These are phyloP conservation scores for Mucor racemosus DNA, from an alignment of 371 early-diverging fungal genomes.

Conservation along the genomic window DNA sequence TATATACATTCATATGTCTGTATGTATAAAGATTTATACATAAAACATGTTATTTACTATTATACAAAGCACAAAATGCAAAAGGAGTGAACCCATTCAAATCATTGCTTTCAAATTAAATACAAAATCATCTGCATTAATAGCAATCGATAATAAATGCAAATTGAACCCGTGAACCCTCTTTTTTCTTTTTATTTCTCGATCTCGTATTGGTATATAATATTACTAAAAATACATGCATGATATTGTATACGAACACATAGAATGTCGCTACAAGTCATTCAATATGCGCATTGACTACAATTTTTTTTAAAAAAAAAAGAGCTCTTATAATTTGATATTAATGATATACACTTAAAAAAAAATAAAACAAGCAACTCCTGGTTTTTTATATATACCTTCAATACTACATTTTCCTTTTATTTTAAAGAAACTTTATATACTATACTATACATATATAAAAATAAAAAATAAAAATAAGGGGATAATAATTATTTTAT, in stretches of 20 bases:
- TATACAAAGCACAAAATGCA: too few relatives aligned
- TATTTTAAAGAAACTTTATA: constrained; percentile 11
- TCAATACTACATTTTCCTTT: not conserved
- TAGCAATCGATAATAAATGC: not conserved
- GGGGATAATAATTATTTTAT: constrained; percentile 1
- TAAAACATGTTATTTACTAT: not conserved
- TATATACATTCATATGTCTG: not conserved
- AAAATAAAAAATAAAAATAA: not conserved
- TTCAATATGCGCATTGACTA: constrained; percentile 6
- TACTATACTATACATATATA: not conserved
- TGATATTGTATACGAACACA: not conserved
- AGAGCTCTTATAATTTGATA: constrained; percentile 1
- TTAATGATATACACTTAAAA: not conserved
- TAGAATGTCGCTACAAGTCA: not conserved
- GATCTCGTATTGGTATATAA: not conserved
- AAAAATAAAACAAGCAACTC: not conserved
- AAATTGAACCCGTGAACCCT: constrained; percentile 11
- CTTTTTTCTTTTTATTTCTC: not conserved
- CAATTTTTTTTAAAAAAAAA: not conserved
- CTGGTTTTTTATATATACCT: not conserved
- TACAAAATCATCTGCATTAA: too few relatives aligned
- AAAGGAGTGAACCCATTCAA: too few relatives aligned
- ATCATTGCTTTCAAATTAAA: too few relatives aligned
- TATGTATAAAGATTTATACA: not conserved
- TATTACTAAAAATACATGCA: constrained; percentile 20